Evolutionary conservation across 208 protist genomes (phyloP).

Genomic region (Leishmania tropica): DNA sequence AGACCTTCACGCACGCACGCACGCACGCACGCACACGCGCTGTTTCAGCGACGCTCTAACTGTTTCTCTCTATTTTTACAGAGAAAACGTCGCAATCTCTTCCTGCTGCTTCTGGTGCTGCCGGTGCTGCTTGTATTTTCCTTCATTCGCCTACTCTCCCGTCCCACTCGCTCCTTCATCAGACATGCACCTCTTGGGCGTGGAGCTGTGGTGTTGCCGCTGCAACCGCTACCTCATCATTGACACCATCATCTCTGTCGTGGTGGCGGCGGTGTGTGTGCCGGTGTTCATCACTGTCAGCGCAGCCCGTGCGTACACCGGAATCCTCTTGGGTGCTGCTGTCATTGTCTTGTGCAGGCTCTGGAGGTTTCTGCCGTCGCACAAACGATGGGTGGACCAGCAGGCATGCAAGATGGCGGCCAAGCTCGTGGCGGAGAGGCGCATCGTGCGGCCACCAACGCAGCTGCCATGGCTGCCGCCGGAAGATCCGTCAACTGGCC

Average conservation of each 20-base stretch:
- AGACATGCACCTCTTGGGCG: constrained; percentile 11
- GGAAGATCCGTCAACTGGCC: not conserved
- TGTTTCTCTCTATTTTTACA: not conserved
- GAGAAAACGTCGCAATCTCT: not conserved
- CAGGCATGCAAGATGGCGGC: constrained; percentile 16
- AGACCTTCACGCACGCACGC: not conserved
- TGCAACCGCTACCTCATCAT: constrained; percentile 17
- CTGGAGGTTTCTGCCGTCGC: constrained; percentile 57
- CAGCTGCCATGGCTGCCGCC: not conserved
- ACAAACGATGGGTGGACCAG: constrained; percentile 29
- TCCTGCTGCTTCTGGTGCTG: not conserved
- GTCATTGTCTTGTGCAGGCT: constrained; percentile 42
- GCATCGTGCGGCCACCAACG: not conserved
- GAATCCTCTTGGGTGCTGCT: constrained; percentile 29
- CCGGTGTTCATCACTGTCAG: constrained; percentile 35
- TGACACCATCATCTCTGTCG: constrained; percentile 17
- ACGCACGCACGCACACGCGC: not conserved
- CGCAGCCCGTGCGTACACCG: constrained; percentile 35
- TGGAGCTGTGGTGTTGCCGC: constrained; percentile 18
- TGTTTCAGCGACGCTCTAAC: not conserved
- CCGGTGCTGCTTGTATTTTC: not conserved
- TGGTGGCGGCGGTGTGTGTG: constrained; percentile 25
- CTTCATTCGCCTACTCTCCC: not conserved
- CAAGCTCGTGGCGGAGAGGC: constrained; percentile 6
- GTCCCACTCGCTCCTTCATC: not conserved